Base-by-base conservation (phyloP, 2,329 filamentous ascomycete species). In the Pseudogymnoascus sp. region DNA sequence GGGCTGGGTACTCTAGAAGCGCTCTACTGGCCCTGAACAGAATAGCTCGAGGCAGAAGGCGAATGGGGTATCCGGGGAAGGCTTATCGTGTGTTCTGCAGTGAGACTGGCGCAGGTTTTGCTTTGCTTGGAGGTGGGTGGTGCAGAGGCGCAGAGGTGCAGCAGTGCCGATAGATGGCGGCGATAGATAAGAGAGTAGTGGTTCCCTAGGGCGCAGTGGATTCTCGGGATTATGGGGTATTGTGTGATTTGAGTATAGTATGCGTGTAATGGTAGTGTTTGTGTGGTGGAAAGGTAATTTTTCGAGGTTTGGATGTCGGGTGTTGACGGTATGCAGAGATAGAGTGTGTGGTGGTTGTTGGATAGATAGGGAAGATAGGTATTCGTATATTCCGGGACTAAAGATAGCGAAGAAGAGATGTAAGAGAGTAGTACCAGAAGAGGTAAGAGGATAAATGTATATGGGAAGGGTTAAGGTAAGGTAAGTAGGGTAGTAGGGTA, bases 251-350 rank as follows among this genome's bases (percentile, higher is more conserved):
- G 45, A n/a, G 45, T 8, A 26, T 29, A 51, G 45, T 51, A 51
- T 51, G 21, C 5, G 47, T 54, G 8, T 31, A 26, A 26, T n/a
- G 47, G 10, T 3, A 4, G 7, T 16, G 47, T 54, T 54, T 54
- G 47, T 54, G 47, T 54, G 47, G 47, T 54, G 47, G 47, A 51
- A 51, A 51, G 12, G 37, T 8, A 11, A 18, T 16, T 42, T 54
- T 54, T 31, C 23, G 45, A 31, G 16, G 47, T 16, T 51, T 51
- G 21, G 45, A 51, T 26, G 12, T 45, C 47, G 47, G 47, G 47
- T 54, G 47, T 54, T 54, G 47, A 54, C 47, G 47, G 47, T 54
- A 54, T 54, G 47, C 47, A 54, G 47, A 54, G 47, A 54, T 54
- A 31, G 47, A 54, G 47, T 51, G 45, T 11, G 18, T 29, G 45